A percentile compares a stretch with the other conserved stretches of the same genome.
Evolutionary conservation across 345 rosid genomes (phyloP).

Genomic region (Pelargonium nanum): DNA sequence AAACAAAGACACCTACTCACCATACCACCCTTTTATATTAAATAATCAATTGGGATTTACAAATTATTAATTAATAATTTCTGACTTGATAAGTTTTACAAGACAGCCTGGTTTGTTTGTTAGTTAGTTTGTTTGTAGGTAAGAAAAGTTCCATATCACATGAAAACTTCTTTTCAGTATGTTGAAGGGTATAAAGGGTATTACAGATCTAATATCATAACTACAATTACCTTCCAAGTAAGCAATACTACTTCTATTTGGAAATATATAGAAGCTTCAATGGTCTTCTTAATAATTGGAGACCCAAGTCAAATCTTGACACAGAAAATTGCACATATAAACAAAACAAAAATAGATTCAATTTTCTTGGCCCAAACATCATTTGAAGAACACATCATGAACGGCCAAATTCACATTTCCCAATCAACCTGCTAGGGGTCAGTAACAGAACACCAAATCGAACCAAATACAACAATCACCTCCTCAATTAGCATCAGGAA

Average conservation of each 20-base stretch:
- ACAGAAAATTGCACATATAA: background rate
- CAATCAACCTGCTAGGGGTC: background rate
- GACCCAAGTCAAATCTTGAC: background rate
- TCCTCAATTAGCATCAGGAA: background rate
- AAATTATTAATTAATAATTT: too few species aligned
- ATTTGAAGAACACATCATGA: background rate
- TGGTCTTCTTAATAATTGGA: background rate
- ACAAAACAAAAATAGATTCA: background rate
- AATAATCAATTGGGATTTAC: background rate
- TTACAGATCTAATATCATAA: background rate
- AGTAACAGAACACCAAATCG: background rate
- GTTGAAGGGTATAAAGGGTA: background rate
- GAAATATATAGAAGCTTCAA: background rate
- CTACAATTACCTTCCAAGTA: too few species aligned
- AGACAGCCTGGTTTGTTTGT: background rate
- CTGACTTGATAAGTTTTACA: background rate
- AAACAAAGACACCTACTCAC: too few species aligned
- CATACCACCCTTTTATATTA: background rate
- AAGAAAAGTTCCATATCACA: background rate
- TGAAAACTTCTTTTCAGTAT: background rate
- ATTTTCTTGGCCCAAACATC: background rate
- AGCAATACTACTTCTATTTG: background rate
- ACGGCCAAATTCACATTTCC: background rate
- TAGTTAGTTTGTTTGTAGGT: background rate
- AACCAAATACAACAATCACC: background rate